Evolutionary conservation across 2,329 filamentous ascomycete species (phyloP), one percentile per base, ranked within the genome.

Genomic region (Herpomyces periplanetae): DNA sequence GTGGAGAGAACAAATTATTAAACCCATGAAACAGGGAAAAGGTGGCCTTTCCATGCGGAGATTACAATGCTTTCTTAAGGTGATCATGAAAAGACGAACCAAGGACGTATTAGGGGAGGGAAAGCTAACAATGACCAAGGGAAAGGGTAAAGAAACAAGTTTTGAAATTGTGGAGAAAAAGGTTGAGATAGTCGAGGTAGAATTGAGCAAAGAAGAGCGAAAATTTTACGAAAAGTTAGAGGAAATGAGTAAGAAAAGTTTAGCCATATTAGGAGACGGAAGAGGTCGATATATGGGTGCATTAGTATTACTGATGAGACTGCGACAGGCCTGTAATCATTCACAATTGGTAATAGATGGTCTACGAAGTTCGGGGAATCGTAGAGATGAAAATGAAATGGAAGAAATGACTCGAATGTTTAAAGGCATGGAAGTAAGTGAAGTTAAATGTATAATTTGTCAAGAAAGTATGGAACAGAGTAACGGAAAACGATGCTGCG

Each of bases 41-140:
- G 80, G 75, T 5, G 65, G 73, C 20, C 51, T 91, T 22, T 75
- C 80, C 8, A 84, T 96, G 34, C 53, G 59, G 19, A 55, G 80
- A 17, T 44, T 96, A 13, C 71, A 87, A 28, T 57, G 63, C 22
- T 57, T 85, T 24, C 44, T 96, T 3, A 62, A 65, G 21, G 75
- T 71, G 21, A 87, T 87, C 41, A 96, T 96, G 80, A 87, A 91
- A 43, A 60, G 80, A n/a, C 58, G 80, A 16, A 91, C 73, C 5
- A 96, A 96, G 39, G 71, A 87, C 10, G 68, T 96, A n/a, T 43
- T 96, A 24, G 87, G 80, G 39, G 51, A 69, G 58, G 62, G 20
- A 65, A 68, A 33, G 37, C 37, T 0, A 38, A 39, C 3, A 44
- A 50, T 18, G 44, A 47, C 3, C 7, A 42, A 43, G 19, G 34